A percentile compares a stretch with the other conserved stretches of the same genome.
phyloP scores from a whole-genome alignment of 129 eudicot species.

The Flaveria trinervia region DNA sequence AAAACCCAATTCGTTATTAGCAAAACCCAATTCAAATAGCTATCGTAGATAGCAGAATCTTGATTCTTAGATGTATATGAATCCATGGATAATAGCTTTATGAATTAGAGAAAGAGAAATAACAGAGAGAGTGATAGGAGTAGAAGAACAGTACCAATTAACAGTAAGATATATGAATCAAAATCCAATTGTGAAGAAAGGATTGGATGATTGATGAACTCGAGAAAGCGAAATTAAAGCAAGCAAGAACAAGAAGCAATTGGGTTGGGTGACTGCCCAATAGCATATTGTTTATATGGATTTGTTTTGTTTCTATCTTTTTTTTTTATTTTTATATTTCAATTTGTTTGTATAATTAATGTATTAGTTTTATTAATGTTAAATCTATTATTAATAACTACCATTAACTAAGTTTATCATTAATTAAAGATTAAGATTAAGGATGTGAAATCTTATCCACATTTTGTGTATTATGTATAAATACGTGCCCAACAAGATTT shows the following conservation, averaged over 20 bases:
- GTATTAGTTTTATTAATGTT: background rate
- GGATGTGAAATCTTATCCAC: background rate
- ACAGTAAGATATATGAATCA: background rate
- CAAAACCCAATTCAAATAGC: no score
- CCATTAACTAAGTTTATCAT: background rate
- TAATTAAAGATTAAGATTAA: background rate
- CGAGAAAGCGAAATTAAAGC: no score
- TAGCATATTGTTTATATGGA: constrained; percentile 7
- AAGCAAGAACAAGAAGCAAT: background rate
- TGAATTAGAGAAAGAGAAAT: background rate
- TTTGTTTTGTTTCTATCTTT: background rate
- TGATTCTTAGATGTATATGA: background rate
- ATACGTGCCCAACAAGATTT: no score
- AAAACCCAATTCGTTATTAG: no score
- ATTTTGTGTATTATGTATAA: no score
- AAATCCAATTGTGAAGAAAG: background rate
- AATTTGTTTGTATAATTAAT: background rate
- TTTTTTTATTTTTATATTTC: background rate
- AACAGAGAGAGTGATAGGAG: background rate
- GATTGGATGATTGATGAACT: no score
- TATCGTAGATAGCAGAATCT: background rate
- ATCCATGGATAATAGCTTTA: background rate
- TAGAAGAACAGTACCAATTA: constrained; percentile 27
- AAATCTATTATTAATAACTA: no score
- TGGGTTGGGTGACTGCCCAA: constrained; percentile 5